These are phyloP conservation scores for Recurvomyces mirabilis DNA, from an alignment of 495 filamentous ascomycete species.

Conservation along the genomic window DNA sequence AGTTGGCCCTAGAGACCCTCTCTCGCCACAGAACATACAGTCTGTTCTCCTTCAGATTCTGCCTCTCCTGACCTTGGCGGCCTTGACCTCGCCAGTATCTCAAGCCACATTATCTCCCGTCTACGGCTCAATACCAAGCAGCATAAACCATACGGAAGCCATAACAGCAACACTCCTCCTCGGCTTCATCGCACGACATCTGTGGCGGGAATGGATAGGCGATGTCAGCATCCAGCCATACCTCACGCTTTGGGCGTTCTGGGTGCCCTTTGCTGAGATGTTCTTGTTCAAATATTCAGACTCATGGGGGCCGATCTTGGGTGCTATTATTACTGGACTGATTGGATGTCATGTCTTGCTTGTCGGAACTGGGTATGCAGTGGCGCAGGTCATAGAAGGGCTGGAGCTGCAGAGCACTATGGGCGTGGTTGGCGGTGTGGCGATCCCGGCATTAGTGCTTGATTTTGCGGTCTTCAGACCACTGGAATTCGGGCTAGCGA, in stretches of 20 bases:
- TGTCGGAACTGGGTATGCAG: conserved; percentile 52
- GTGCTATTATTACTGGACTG: conserved; percentile 63
- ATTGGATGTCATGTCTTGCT: conserved; percentile 63
- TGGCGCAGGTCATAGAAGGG: conserved; percentile 51
- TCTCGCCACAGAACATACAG: background rate
- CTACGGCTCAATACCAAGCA: conserved; percentile 69
- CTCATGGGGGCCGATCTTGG: conserved; percentile 51
- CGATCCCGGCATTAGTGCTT: conserved; percentile 31
- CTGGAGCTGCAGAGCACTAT: conserved; percentile 32
- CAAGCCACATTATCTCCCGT: conserved; percentile 67
- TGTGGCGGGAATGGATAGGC: conserved; percentile 33
- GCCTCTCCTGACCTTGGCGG: conserved; percentile 48
- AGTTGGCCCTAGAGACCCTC: background rate
- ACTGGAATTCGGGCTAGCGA: conserved; percentile 41
- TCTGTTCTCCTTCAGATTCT: background rate
- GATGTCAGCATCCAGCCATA: conserved; percentile 35
- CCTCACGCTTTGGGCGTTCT: conserved; percentile 58
- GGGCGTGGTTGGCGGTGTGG: conserved; percentile 2
- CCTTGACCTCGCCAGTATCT: conserved; percentile 62
- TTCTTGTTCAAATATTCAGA: conserved; percentile 54
- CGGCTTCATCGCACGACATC: conserved; percentile 48
- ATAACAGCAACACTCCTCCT: conserved; percentile 49
- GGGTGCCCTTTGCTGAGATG: conserved; percentile 60
- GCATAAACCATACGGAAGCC: conserved; percentile 57
- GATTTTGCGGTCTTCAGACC: conserved; percentile 51